Evolutionary conservation across 805 yeast genomes (phyloP), one percentile per base, ranked within the genome.

Genomic region (Saccharomycopsis lassenensis): DNA sequence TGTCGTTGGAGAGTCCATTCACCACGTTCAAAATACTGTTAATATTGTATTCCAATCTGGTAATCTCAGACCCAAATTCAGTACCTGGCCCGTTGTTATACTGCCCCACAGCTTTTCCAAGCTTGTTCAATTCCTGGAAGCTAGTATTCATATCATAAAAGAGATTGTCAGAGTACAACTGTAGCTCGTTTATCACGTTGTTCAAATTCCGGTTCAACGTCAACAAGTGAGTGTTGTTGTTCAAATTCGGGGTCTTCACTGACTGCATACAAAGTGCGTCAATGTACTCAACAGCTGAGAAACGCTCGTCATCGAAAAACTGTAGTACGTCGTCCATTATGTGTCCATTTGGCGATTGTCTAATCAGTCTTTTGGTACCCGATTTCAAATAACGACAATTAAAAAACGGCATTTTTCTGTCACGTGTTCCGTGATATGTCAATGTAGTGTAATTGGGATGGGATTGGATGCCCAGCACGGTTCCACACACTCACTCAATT

Each of bases 271-370:
- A 33, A 6, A 38, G 11, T 8, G 39, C 27, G 27, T 40, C 40
- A 18, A 40, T 28, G 22, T 35, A 40, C n/a, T 40, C 37, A 15
- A 40, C 37, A 5, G 41, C 31, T 11, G 44, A 40, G 27, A 40
- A 40, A n/a, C 33, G 21, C 21, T 36, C 40, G 11, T 40, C 37
- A 21, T 40, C 44, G 22, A 40, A 40, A 21, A 32, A 40, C n/a
- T 17, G 7, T 24, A 40, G 19, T n/a, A 33, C 24, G 5, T 25
- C 20, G 4, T 26, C 36, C 36, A 33, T 32, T n/a, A n/a, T n/a
- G n/a, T n/a, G n/a, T n/a, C n/a, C n/a, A n/a, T n/a, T n/a, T n/a
- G n/a, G n/a, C n/a, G n/a, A n/a, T n/a, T n/a, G n/a, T n/a, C n/a
- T n/a, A n/a, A n/a, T n/a, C n/a, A n/a, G n/a, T n/a, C n/a, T n/a